Evolutionary conservation across 106 monocot genomes (phyloP).

Genomic region (Iris macrosiphon): DNA sequence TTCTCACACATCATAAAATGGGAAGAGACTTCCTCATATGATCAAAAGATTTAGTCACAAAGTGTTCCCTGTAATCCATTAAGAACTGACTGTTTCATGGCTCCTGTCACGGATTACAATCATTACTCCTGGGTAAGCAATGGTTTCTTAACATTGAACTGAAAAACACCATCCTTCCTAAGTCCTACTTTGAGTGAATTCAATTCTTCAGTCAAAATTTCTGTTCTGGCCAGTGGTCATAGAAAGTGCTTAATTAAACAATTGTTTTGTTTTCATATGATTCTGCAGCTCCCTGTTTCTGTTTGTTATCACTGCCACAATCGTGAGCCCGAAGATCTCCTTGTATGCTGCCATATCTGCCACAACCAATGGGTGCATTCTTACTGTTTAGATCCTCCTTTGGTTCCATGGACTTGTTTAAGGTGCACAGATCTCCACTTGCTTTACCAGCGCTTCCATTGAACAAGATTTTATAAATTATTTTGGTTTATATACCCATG

Average conservation of each 20-base stretch:
- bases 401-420: conserved; percentile 90
- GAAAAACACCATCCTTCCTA: too few species aligned
- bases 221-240: too few species aligned
- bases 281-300: conserved; percentile 23
- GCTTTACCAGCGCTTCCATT: conserved; percentile 68
- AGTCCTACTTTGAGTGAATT: neutral
- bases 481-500: neutral
- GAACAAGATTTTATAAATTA: neutral
- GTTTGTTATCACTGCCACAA: conserved; percentile 59
- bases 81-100: conserved; percentile 19
- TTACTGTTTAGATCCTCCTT: conserved; percentile 88
- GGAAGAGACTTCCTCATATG: conserved; percentile 42
- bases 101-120: conserved; percentile 4
- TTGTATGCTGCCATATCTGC: conserved; percentile 70
- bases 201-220: too few species aligned
- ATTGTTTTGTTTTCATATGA: neutral
- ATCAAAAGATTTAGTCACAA: conserved; percentile 97
- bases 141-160: too few species aligned
- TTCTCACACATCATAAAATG: conserved; percentile 64
- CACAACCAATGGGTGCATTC: conserved; percentile 62
- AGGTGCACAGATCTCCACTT: conserved; percentile 75
- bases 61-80: conserved; percentile 50
- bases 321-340: conserved; percentile 75
- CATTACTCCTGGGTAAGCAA: conserved; percentile 26
- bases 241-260: too few species aligned